These are phyloP conservation scores for Phytophthora pluvialis DNA, from an alignment of 352 stramenopile genomes.

Conservation along the genomic window DNA sequence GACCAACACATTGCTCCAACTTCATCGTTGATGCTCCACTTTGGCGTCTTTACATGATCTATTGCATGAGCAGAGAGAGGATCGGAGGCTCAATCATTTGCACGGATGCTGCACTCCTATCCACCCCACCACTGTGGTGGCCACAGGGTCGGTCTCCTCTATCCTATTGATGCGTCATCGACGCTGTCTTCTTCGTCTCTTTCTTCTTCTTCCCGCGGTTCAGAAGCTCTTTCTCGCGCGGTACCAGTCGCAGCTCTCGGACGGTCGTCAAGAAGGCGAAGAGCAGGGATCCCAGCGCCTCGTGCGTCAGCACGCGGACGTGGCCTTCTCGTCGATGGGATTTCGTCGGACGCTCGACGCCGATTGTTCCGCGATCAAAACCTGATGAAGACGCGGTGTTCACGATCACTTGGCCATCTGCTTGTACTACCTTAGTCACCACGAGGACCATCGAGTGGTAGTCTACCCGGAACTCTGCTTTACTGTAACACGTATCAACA, in stretches of 20 bases:
- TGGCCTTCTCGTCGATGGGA: conserved; percentile 20
- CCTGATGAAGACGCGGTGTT: conserved; percentile 35
- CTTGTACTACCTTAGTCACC: conserved; percentile 40
- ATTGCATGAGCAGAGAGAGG: conserved; percentile 20
- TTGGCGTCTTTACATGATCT: conserved; percentile 21
- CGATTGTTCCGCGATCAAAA: conserved; percentile 23
- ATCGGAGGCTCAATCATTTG: conserved; percentile 26
- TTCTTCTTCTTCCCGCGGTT: conserved; percentile 38
- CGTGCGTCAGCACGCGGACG: conserved; percentile 47
- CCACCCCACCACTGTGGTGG: conserved; percentile 13
- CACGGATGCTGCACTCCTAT: conserved; percentile 21
- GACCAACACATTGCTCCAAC: neutral
- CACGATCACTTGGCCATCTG: conserved; percentile 47
- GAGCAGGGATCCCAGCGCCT: conserved; percentile 51
- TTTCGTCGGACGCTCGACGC: conserved; percentile 7
- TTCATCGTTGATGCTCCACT: conserved; percentile 8
- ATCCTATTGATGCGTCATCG: conserved; percentile 33
- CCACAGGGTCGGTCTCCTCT: conserved; percentile 12
- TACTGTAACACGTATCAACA: conserved; percentile 27
- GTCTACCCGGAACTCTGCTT: conserved; percentile 53
- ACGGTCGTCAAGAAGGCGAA: conserved; percentile 84
- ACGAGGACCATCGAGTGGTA: conserved; percentile 43
- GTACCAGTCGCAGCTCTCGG: conserved; percentile 78
- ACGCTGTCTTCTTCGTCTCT: conserved; percentile 9
- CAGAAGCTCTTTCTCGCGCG: conserved; percentile 73